Percentiles rank a stretch among this genome's conserved stretches.
Conservation (phyloP, 78 protist genomes). For the Isochrysis galbana region DNA sequence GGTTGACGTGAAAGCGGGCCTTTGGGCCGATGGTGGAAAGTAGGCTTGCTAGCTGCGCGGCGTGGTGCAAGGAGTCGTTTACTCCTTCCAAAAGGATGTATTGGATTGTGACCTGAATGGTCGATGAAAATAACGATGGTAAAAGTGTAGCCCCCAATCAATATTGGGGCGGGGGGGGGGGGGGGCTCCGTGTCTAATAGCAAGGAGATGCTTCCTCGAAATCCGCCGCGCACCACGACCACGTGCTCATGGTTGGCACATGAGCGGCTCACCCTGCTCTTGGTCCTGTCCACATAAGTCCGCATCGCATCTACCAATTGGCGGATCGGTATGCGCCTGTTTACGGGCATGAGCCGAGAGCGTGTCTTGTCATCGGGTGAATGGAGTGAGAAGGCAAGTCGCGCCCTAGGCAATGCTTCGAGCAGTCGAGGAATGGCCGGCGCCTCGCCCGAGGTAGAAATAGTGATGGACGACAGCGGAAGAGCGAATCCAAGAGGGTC, state of each 20-base stretch:
- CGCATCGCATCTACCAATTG: neutral
- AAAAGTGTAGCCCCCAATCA: no score
- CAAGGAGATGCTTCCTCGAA: no score
- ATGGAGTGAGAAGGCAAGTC: conserved; percentile 60
- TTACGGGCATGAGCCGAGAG: neutral
- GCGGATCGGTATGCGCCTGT: conserved; percentile 3
- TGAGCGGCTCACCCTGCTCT: no score
- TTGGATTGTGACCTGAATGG: conserved; percentile 36
- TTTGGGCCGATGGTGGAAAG: neutral
- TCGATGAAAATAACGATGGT: no score
- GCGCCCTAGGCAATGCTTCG: conserved; percentile 7
- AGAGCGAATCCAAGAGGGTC: neutral
- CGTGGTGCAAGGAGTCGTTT: conserved; percentile 37
- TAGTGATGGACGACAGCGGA: conserved; percentile 11
- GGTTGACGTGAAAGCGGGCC: conserved; percentile 34
- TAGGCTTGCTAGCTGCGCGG: conserved; percentile 42
- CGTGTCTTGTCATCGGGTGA: conserved; percentile 52
- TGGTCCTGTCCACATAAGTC: neutral
- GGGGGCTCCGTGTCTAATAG: no score
- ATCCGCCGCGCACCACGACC: no score
- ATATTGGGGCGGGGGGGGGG: no score
- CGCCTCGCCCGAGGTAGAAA: conserved; percentile 45
- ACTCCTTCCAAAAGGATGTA: conserved; percentile 51
- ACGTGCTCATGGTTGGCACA: no score
- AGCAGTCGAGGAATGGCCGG: neutral